Conservation (phyloP, 2,329 filamentous ascomycete genomes). For the Aspergillus vadensis region DNA sequence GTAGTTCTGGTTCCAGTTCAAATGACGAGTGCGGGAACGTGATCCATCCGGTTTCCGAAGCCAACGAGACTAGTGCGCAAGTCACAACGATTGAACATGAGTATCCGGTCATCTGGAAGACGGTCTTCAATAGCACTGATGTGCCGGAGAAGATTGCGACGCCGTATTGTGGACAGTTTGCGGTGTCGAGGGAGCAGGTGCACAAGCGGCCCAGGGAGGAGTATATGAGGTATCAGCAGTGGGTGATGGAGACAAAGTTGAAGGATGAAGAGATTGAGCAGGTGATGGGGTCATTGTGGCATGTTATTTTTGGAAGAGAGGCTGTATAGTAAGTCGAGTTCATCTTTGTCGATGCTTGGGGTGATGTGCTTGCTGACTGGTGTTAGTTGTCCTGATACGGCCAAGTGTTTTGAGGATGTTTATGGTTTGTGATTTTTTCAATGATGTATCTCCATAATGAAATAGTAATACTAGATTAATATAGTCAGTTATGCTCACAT, state of each 20-base stretch:
- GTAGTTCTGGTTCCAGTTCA: not conserved
- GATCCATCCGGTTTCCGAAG: slow-evolving; percentile 29
- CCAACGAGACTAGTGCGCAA: slow-evolving; percentile 10
- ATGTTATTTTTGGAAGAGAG: slow-evolving; percentile 54
- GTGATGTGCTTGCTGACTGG: not conserved
- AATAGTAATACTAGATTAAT: no score
- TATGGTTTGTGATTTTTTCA: slow-evolving; percentile 18
- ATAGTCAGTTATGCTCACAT: no score
- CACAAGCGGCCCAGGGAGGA: slow-evolving; percentile 50
- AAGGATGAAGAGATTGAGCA: slow-evolving; percentile 59
- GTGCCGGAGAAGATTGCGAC: slow-evolving; percentile 56
- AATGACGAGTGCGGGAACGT: slow-evolving; percentile 29
- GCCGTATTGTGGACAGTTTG: slow-evolving; percentile 68
- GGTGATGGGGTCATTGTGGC: slow-evolving; percentile 67
- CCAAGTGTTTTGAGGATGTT: slow-evolving; percentile 30
- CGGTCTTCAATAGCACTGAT: slow-evolving; percentile 34
- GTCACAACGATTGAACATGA: slow-evolving; percentile 26
- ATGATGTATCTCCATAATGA: no score
- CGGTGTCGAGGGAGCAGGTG: slow-evolving; percentile 57
- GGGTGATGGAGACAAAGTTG: slow-evolving; percentile 59
- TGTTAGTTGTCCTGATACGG: slow-evolving; percentile 30
- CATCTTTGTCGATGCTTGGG: not conserved
- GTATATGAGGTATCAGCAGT: slow-evolving; percentile 59
- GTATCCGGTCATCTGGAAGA: slow-evolving; percentile 32
- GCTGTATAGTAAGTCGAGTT: slow-evolving; percentile 40